Conservation (phyloP, 495 filamentous ascomycete species). For the Penicillium crystallinum region DNA sequence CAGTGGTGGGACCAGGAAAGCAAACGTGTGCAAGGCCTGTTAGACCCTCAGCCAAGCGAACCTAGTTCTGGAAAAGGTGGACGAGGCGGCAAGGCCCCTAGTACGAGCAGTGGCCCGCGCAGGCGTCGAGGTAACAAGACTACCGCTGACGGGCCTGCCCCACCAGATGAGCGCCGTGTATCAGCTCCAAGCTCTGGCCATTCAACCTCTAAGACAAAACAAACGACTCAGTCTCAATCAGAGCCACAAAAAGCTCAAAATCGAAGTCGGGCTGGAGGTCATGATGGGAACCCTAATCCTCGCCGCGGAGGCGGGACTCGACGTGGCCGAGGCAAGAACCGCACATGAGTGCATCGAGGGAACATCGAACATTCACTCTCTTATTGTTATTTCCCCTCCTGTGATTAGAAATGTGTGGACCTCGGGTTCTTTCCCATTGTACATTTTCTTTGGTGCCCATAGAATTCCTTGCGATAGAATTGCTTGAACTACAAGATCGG, state of each 20-base stretch:
- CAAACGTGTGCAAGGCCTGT: conserved; percentile 59
- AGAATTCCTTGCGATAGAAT: background rate
- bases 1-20: conserved; percentile 98
- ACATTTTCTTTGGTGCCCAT: background rate
- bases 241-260: background rate
- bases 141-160: conserved; percentile 1
- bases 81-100: conserved; percentile 19
- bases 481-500: background rate
- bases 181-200: background rate
- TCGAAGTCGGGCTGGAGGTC: conserved; percentile 4
- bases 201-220: conserved; percentile 10
- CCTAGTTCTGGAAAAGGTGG: conserved; percentile 25
- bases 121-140: conserved; percentile 30
- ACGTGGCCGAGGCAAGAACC: conserved; percentile 14
- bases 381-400: background rate
- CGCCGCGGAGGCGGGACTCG: conserved; percentile 16
- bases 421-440: background rate
- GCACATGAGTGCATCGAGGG: background rate
- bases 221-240: conserved; percentile 2
- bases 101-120: conserved; percentile 13
- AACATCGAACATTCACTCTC: background rate
- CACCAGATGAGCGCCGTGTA: conserved; percentile 4
- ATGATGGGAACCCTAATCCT: conserved; percentile 4
- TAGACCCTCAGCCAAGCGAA: conserved; percentile 46
- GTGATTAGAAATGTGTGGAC: background rate